These are phyloP conservation scores for Phytophthora sojae DNA, from an alignment of 352 stramenopile species.

Conservation along the genomic window DNA sequence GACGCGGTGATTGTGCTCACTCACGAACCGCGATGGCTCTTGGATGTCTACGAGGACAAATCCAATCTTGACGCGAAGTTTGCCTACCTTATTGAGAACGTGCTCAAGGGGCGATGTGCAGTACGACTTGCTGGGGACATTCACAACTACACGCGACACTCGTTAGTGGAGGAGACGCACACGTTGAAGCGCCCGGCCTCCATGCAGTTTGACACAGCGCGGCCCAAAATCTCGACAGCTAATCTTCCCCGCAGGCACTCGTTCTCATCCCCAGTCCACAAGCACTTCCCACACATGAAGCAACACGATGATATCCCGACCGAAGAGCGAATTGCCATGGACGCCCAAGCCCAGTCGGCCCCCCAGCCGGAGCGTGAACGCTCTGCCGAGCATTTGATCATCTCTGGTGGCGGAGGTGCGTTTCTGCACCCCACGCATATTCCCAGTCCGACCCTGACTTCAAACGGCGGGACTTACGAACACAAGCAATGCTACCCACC, in stretches of 20 bases:
- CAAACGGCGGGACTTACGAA: slow-evolving; percentile 79
- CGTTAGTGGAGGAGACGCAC: slow-evolving; percentile 56
- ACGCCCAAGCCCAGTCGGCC: slow-evolving; percentile 15
- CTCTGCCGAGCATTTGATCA: slow-evolving; percentile 79
- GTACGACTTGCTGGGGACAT: slow-evolving; percentile 92
- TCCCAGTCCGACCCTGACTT: slow-evolving; percentile 59
- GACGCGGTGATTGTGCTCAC: slow-evolving; percentile 93
- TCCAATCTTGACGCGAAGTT: slow-evolving; percentile 80
- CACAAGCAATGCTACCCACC: slow-evolving; percentile 87
- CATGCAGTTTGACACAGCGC: slow-evolving; percentile 35
- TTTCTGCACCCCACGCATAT: slow-evolving; percentile 93
- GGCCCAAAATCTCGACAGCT: slow-evolving; percentile 20
- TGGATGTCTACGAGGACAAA: slow-evolving; percentile 88
- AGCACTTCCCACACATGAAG: slow-evolving; percentile 86
- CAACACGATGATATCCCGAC: slow-evolving; percentile 21
- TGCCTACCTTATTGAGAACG: slow-evolving; percentile 75
- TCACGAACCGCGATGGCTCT: slow-evolving; percentile 92
- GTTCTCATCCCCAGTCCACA: slow-evolving; percentile 45
- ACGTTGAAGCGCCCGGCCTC: slow-evolving; percentile 39
- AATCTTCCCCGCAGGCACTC: slow-evolving; percentile 41
- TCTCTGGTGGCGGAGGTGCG: slow-evolving; percentile 90
- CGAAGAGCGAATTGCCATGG: slow-evolving; percentile 18
- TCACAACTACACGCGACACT: slow-evolving; percentile 95
- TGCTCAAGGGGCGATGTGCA: slow-evolving; percentile 78
- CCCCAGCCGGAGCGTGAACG: slow-evolving; percentile 14